Evolutionary conservation across 345 rosid species (phyloP).

Genomic region (Hevea brasiliensis): DNA sequence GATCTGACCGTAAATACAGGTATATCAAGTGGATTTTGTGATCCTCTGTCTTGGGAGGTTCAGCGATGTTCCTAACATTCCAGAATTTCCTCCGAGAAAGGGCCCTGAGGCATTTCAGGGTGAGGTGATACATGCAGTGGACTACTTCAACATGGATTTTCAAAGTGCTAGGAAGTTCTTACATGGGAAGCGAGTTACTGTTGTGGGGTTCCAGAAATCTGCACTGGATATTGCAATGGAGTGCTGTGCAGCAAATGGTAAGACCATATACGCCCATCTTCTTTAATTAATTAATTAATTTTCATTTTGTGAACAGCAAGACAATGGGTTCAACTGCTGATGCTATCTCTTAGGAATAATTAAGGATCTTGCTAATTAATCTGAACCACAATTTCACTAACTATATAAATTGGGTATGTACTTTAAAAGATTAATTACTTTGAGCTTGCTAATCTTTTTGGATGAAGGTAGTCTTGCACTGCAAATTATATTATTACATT

Average conservation of each 20-base stretch:
- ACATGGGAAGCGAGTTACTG: conserved; percentile 35
- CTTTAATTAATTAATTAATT: no score
- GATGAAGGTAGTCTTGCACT: no score
- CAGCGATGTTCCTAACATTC: conserved; percentile 43
- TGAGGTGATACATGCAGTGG: conserved; percentile 47
- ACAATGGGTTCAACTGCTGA: no score
- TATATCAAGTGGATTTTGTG: conserved; percentile 33
- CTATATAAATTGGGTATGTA: no score
- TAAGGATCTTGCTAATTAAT: no score
- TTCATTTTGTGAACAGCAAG: no score
- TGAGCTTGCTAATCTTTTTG: no score
- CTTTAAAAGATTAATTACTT: no score
- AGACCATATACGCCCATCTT: background rate
- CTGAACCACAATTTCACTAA: no score
- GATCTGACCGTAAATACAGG: conserved; percentile 15
- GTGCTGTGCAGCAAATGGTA: conserved; percentile 38
- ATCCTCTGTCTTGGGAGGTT: conserved; percentile 39
- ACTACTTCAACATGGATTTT: conserved; percentile 31
- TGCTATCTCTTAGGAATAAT: no score
- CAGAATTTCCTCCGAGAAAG: conserved; percentile 34
- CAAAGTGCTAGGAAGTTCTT: conserved; percentile 13
- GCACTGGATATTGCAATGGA: conserved; percentile 47
- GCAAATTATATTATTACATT: no score
- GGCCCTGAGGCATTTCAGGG: conserved; percentile 51
- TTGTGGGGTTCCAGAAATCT: conserved; percentile 42